Base-by-base conservation (phyloP, 1,284 basidiomycete genomes). In the Schizopora paradoxa region DNA sequence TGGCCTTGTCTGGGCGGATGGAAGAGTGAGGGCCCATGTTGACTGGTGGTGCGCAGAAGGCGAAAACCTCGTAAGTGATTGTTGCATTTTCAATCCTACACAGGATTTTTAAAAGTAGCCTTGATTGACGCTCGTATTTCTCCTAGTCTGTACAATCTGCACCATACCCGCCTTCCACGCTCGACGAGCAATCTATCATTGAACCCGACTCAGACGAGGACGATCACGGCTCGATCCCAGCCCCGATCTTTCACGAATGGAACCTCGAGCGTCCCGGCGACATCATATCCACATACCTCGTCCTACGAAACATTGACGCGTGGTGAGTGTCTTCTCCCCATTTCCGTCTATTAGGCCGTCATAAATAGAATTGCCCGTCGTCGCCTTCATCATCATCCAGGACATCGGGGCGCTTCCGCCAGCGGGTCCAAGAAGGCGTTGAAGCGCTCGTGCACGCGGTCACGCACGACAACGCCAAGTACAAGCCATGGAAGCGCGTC, bases 1-100 rank as follows among this genome's bases (percentile, higher is more conserved):
- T 48, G 77, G 77, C 2, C 58, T 79, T 7, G 65, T 77, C 5
- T 79, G 74, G 74, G 66, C 74, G 3, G 68, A 70, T 43, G 73
- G 72, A 6, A 68, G 56, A 10, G 76, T 79, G 14, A 63, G 71
- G 27, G 75, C 73, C 0, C 77, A 79, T 54, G 61, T 76, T 2
- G 77, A 79, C 55, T 79, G 76, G 77, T 74, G 69, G 47, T 50
- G 54, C 32, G 56, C 56, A 21, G 54, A 63, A 13, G 59, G 63
- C 31, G 56, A 63, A 16, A 62, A 51, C 27, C 52, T 54, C 45
- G 74, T 71, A 44, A 42, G 61, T 58, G 26, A 29, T 36, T 45
- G 25, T 19, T 14, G 39, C 4, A 3, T 18, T 22, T 35, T 21
- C 16, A 13, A 14, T 16, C 3, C 28, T 10, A 31, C 28, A 14